These are phyloP conservation scores for Globisporangium nodosum DNA, from an alignment of 352 stramenopile genomes.

Conservation along the genomic window DNA sequence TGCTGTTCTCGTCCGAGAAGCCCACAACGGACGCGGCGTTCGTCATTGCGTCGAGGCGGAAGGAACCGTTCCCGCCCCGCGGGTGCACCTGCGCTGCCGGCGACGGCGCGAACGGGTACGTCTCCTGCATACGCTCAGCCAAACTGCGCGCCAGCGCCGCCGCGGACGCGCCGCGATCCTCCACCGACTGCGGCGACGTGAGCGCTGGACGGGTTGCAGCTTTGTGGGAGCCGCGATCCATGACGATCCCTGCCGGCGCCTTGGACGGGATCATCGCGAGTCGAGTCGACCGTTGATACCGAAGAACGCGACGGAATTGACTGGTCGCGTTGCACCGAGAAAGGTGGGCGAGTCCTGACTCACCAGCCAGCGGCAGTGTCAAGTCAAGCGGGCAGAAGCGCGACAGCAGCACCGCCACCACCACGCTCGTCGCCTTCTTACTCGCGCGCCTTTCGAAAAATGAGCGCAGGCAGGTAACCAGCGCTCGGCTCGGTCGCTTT, in stretches of 20 bases:
- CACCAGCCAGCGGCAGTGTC: background rate
- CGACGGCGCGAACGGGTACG: constrained; percentile 13
- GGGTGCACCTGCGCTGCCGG: background rate
- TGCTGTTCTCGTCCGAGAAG: constrained; percentile 3
- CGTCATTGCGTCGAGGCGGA: constrained; percentile 14
- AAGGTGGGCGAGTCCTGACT: background rate
- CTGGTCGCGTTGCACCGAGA: constrained; percentile 1
- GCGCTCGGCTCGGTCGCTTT: background rate
- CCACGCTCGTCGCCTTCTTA: background rate
- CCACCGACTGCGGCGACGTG: constrained; percentile 1
- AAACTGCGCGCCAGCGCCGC: constrained; percentile 4
- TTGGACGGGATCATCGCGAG: constrained; percentile 8
- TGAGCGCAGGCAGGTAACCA: constrained; percentile 1
- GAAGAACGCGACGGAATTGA: background rate
- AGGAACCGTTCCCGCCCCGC: background rate
- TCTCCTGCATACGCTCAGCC: constrained; percentile 11
- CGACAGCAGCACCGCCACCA: too few species aligned
- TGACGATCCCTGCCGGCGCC: background rate
- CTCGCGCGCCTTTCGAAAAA: constrained; percentile 4
- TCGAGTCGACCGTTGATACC: background rate
- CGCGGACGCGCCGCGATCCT: constrained; percentile 1
- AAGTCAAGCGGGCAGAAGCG: background rate
- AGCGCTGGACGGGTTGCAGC: background rate
- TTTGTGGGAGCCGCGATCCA: constrained; percentile 9
- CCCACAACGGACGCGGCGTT: background rate